Base-by-base conservation (phyloP, 2,329 filamentous ascomycete genomes). In the Zopfia rhizophila region DNA sequence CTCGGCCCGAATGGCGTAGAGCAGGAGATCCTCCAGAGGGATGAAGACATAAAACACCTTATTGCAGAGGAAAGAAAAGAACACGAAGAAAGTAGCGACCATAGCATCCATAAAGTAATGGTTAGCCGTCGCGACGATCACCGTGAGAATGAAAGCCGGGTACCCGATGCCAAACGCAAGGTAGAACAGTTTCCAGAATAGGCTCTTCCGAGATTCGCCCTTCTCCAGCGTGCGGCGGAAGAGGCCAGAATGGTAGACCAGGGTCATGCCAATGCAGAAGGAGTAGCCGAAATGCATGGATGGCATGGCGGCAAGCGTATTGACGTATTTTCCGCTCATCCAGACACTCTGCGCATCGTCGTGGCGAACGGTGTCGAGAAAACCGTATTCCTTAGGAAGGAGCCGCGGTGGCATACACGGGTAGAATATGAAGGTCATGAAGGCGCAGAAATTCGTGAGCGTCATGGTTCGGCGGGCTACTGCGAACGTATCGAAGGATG, bases 61-160 rank as follows among this genome's bases (percentile, higher is more conserved):
- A 60, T 83, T 83, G 52, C 71, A 72, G 4, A 72, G 33, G 53
- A 80, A 82, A 3, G 75, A 74, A 10, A 81, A 35, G 4, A 72
- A 65, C 3, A 79, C 78, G 14, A 78, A 79, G 45, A 74, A 67
- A 1, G 75, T 75, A 10, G 80, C 80, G 5, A 80, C 74, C 12
- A 77, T 59, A 0, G 80, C 80, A 58, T 83, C 81, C 45, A 83
- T 70, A 69, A 76, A 82, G 65, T 82, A 87, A 60, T 83, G 83
- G 57, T 86, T 86, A 23, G 82, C 83, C 0, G 83, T 86, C 12
- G 82, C 79, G 19, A 86, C 78, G 48, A 86, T 86, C 21, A 79
- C 79, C 0, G 78, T 72, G 36, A 85, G 60, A 38, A 84, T 81
- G 58, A 80, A 76, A 4, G 66, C 55, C 2, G 82, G 82, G 57